Conservation (phyloP, 1,139 yeast species). For the Suhomyces maxii region DNA sequence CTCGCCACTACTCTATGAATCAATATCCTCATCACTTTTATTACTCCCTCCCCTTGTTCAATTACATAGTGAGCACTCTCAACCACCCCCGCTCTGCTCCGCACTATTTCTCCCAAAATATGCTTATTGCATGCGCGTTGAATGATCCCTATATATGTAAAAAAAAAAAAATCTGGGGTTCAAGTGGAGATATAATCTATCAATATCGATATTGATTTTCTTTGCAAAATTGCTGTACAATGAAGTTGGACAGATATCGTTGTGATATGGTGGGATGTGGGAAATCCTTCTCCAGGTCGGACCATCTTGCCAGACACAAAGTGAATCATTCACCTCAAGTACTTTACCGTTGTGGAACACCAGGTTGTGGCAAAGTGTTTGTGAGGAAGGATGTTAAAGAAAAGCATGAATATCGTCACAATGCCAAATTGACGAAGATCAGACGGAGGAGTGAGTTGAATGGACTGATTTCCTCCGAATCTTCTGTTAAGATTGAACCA, state of each 20-base stretch:
- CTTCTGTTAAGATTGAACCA: neutral
- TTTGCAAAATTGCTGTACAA: neutral
- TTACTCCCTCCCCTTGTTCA: too few relatives aligned
- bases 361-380: conserved; percentile 35
- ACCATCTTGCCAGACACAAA: conserved; percentile 40
- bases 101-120: too few relatives aligned
- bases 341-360: conserved; percentile 28
- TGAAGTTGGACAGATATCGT: neutral
- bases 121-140: too few relatives aligned
- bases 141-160: too few relatives aligned
- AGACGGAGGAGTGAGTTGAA: neutral
- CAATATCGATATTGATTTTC: neutral
- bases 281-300: conserved; percentile 38
- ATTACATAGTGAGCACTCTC: too few relatives aligned
- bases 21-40: too few relatives aligned
- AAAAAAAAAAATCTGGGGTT: neutral
- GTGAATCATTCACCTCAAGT: conserved; percentile 37
- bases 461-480: neutral
- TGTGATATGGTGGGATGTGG: conserved; percentile 21
- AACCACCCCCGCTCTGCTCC: too few relatives aligned
- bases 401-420: conserved; percentile 35
- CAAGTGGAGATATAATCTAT: too few relatives aligned
- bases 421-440: conserved; percentile 2
- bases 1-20: too few relatives aligned
- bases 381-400: conserved; percentile 39